Conservation (phyloP, 257 asterid species). For the Verbascum thapsus region DNA sequence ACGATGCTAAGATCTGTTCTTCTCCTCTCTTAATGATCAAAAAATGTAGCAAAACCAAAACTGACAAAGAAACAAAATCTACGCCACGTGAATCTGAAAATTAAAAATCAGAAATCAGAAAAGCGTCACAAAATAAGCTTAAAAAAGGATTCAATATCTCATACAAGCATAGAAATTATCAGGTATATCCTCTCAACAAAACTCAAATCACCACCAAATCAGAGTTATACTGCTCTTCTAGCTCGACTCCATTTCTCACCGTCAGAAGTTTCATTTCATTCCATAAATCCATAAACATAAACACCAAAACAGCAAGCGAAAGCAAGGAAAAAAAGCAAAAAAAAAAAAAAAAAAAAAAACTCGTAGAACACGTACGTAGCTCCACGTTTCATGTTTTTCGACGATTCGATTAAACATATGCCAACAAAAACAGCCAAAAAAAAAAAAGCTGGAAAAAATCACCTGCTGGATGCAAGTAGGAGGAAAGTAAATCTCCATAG, state of each 20-base stretch:
- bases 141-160: constrained; percentile 5
- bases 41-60: constrained; percentile 12
- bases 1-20: constrained; percentile 36
- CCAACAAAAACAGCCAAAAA: neutral
- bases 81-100: constrained; percentile 33
- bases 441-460: neutral
- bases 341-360: neutral
- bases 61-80: neutral
- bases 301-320: constrained; percentile 18
- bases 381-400: neutral
- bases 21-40: constrained; percentile 19
- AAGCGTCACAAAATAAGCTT: neutral
- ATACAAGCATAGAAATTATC: constrained; percentile 23
- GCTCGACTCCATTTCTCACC: too few species aligned
- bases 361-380: constrained; percentile 19
- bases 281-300: constrained; percentile 12
- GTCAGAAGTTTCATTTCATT: too few species aligned
- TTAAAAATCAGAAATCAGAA: neutral
- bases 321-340: constrained; percentile 14
- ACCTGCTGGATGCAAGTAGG: constrained; percentile 97
- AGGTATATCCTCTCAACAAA: constrained; percentile 30
- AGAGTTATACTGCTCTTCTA: too few species aligned
- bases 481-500: constrained; percentile 94
- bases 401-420: constrained; percentile 18
- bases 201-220: neutral